Conservation (phyloP, 2,329 filamentous ascomycete genomes). For the Coniella lustricola region DNA sequence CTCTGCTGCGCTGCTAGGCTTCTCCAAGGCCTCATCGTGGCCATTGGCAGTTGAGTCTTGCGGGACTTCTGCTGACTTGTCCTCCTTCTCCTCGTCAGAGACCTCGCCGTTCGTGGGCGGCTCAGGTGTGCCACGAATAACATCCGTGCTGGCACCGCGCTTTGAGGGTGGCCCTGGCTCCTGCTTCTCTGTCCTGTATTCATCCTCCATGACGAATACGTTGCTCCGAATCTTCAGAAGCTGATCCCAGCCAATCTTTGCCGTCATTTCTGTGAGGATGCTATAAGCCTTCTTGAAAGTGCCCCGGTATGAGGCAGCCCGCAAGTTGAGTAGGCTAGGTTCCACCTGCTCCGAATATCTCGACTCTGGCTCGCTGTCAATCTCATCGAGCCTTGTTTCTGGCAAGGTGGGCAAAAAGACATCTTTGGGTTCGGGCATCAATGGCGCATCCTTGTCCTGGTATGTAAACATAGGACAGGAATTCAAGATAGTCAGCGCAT, state of each 20-base stretch:
- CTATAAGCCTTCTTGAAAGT: constrained; percentile 94
- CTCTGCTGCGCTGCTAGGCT: constrained; percentile 70
- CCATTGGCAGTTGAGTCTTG: constrained; percentile 26
- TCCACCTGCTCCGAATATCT: constrained; percentile 81
- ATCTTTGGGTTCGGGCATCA: constrained; percentile 88
- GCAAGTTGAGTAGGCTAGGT: constrained; percentile 74
- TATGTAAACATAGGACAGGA: constrained; percentile 99
- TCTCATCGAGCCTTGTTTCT: constrained; percentile 89
- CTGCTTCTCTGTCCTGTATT: constrained; percentile 85
- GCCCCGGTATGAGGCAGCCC: constrained; percentile 84
- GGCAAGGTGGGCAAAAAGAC: constrained; percentile 80
- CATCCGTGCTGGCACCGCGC: constrained; percentile 73
- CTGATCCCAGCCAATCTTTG: constrained; percentile 97
- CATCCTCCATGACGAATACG: constrained; percentile 99
- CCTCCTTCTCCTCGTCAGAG: constrained; percentile 21
- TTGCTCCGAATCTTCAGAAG: constrained; percentile 89
- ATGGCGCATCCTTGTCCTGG: constrained; percentile 91
- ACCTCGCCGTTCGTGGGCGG: constrained; percentile 42
- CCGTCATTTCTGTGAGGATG: constrained; percentile 89
- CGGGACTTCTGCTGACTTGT: constrained; percentile 18
- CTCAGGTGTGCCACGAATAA: constrained; percentile 64
- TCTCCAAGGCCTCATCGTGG: constrained; percentile 53
- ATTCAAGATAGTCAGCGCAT: constrained; percentile 89
- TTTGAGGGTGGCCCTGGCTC: constrained; percentile 45
- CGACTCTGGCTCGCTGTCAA: constrained; percentile 82